Conservation (phyloP, 1,139 yeast genomes). For the Nakaseomyces sp. region DNA sequence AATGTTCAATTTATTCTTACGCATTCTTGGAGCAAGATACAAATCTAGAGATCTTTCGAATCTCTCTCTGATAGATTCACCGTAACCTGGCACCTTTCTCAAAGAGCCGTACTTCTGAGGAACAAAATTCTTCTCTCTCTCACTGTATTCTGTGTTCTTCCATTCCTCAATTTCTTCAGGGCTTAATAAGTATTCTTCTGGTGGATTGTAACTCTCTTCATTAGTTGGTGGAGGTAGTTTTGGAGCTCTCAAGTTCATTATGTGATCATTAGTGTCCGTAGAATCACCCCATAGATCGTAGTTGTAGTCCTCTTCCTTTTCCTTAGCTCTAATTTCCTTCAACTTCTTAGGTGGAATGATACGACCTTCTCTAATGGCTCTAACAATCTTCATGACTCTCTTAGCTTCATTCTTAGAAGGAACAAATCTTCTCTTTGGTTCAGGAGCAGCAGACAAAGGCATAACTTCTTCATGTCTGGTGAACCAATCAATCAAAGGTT, state of each 20-base stretch:
- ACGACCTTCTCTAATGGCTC: slow-evolving; percentile 93
- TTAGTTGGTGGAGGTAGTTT: slow-evolving; percentile 92
- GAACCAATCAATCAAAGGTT: slow-evolving; percentile 93
- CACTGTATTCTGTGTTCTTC: slow-evolving; percentile 65
- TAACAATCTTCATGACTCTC: slow-evolving; percentile 90
- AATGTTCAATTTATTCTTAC: slow-evolving; percentile 81
- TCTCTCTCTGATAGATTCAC: slow-evolving; percentile 74
- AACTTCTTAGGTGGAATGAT: slow-evolving; percentile 65
- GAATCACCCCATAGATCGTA: slow-evolving; percentile 83
- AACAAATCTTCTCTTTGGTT: slow-evolving; percentile 92
- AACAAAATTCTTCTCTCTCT: slow-evolving; percentile 67
- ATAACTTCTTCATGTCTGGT: slow-evolving; percentile 75
- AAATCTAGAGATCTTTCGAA: slow-evolving; percentile 91
- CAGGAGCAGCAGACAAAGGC: slow-evolving; percentile 91
- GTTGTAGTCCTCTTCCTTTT: slow-evolving; percentile 39
- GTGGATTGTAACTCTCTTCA: slow-evolving; percentile 96
- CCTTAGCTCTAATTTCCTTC: slow-evolving; percentile 45
- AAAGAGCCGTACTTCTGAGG: slow-evolving; percentile 78
- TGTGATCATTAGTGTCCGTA: slow-evolving; percentile 54
- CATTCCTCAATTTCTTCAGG: slow-evolving; percentile 71
- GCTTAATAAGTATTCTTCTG: slow-evolving; percentile 79
- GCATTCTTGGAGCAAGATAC: slow-evolving; percentile 92
- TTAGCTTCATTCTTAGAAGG: slow-evolving; percentile 97
- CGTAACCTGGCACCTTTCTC: slow-evolving; percentile 91
- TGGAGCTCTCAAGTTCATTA: slow-evolving; percentile 92